Evolutionary conservation across 371 early-diverging fungal genomes (phyloP), one percentile per base, ranked within the genome.

Genomic region (Nematocida sp.): DNA sequence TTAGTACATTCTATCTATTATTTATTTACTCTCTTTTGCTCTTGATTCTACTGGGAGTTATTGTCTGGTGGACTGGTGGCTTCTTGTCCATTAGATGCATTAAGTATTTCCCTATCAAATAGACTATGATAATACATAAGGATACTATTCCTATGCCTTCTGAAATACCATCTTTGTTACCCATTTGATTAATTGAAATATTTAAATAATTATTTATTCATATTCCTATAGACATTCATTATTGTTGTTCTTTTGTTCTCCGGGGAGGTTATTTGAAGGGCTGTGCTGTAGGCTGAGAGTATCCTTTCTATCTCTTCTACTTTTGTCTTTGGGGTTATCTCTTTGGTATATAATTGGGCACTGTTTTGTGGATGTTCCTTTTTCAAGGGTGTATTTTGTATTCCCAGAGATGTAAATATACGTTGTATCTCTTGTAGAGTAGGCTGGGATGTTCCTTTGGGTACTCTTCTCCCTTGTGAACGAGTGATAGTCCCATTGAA

Each of bases 281-380:
- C 5, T 25, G 46, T 46, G 23, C 45, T 31, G 19, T 25, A 27
- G 5, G 55, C 32, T 40, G 32, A 27, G 38, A 47, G 38, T 13
- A 43, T 31, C 13, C 65, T 35, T 27, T 65, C 65, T 31, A 65
- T 32, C 25, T 65, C 65, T 27, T 65, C 65, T 31, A 41, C 38
- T 19, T 65, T 65, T 9, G 53, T 2, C 0, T 11, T 27, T 11
- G n/a, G 4, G 2, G 54, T 25, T 2, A 65, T 38, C 31, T 21
- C 41, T 41, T 45, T 7, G 17, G 53, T 41, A 5, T 23, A 43
- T 7, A 65, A 13, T 45, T 25, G 41, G 29, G 29, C 40, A 15
- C 54, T 55, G 21, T 53, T 53, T 19, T 65, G 53, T 13, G 65
- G 65, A 32, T 65, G 65, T 46, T 53, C 29, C n/a, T 65, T 65